Percentiles rank a stretch among this genome's conserved stretches.
phyloP scores from a whole-genome alignment of 164 flowering plant genomes.

The Aristolochia fimbriata region DNA sequence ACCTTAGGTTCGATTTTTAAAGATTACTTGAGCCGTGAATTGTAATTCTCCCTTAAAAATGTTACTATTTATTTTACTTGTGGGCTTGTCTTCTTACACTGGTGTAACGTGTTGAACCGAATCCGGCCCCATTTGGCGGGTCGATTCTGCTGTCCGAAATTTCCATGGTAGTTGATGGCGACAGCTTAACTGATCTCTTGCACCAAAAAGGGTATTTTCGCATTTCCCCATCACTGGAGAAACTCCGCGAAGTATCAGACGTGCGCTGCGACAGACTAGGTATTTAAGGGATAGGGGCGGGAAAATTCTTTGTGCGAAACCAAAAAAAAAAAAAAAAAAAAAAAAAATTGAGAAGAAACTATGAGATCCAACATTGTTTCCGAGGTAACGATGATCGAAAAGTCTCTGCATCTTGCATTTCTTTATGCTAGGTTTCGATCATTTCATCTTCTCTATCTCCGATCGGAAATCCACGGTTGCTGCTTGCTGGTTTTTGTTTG shows the following conservation, averaged over 20 bases:
- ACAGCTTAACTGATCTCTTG: not conserved
- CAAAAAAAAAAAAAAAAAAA: not conserved
- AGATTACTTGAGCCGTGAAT: too few species aligned
- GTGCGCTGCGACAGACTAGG: not conserved
- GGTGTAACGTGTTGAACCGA: too few species aligned
- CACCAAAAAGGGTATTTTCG: not conserved
- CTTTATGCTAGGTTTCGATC: not conserved
- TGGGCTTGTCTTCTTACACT: too few species aligned
- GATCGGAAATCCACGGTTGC: not conserved
- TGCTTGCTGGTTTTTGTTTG: not conserved
- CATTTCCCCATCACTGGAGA: not conserved
- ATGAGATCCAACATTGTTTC: slow-evolving; percentile 71
- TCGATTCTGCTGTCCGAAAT: too few species aligned
- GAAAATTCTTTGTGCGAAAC: slow-evolving; percentile 5
- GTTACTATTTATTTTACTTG: too few species aligned
- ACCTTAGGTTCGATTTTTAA: too few species aligned
- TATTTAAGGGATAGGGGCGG: slow-evolving; percentile 9
- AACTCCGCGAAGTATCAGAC: not conserved
- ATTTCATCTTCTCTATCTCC: not conserved
- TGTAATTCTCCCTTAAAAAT: too few species aligned
- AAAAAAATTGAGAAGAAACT: not conserved
- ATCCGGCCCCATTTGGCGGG: too few species aligned
- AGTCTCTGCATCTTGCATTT: not conserved
- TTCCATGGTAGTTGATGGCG: too few species aligned
- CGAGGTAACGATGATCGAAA: slow-evolving; percentile 28